These are phyloP conservation scores for Paraleonurus japonicus DNA, from an alignment of 257 asterid species.

Conservation along the genomic window DNA sequence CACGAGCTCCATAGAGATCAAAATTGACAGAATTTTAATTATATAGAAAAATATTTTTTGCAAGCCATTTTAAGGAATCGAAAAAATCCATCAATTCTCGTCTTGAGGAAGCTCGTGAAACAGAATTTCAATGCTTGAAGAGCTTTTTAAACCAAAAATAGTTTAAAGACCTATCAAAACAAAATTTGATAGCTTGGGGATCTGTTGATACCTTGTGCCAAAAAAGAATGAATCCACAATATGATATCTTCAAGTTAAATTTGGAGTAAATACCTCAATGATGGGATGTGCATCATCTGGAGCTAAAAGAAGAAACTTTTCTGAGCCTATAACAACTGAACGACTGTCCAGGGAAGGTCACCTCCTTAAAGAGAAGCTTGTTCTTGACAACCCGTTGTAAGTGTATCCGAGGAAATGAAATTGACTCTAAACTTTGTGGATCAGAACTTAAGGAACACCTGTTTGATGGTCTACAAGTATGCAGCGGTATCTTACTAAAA, in stretches of 20 bases:
- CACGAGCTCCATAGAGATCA: no score
- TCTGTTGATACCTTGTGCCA: no score
- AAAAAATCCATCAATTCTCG: no score
- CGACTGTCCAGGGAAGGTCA: constrained; percentile 28
- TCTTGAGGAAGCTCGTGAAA: no score
- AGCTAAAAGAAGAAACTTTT: constrained; percentile 42
- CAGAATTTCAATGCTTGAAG: no score
- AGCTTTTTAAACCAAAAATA: no score
- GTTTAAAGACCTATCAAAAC: no score
- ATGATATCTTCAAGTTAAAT: neutral
- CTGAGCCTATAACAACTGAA: constrained; percentile 32
- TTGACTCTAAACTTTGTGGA: constrained; percentile 29
- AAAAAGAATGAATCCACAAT: constrained; percentile 1
- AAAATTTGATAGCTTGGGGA: no score
- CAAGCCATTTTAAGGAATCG: no score
- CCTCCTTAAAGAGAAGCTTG: constrained; percentile 35
- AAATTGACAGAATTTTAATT: no score
- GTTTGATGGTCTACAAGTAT: constrained; percentile 32
- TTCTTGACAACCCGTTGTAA: constrained; percentile 13
- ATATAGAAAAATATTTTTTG: no score
- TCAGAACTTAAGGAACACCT: constrained; percentile 23
- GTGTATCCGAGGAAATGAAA: constrained; percentile 19
- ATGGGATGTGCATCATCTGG: constrained; percentile 49
- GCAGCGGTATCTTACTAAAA: constrained; percentile 43
- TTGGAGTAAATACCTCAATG: constrained; percentile 47